These are phyloP conservation scores for Cercophora sp. DNA, from an alignment of 495 filamentous ascomycete genomes.

Conservation along the genomic window DNA sequence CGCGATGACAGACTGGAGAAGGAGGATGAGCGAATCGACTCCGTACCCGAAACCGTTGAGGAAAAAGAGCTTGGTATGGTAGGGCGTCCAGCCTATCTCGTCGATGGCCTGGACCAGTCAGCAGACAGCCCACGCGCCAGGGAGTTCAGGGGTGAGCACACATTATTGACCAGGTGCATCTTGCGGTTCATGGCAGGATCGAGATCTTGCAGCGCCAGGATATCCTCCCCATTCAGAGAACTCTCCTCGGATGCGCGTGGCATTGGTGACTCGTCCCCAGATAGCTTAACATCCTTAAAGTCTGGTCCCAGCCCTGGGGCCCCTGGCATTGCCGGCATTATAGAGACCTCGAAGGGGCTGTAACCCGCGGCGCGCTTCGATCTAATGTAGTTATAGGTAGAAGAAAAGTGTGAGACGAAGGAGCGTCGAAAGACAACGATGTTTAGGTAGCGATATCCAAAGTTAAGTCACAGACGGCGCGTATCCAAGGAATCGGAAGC, in stretches of 20 bases:
- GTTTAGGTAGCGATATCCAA: too few relatives aligned
- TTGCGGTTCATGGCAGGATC: slow-evolving; percentile 65
- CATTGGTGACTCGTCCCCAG: not conserved
- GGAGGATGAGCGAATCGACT: slow-evolving; percentile 64
- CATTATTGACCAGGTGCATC: slow-evolving; percentile 68
- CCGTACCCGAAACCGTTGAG: slow-evolving; percentile 63
- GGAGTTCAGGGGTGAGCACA: slow-evolving; percentile 27
- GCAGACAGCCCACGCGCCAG: not conserved
- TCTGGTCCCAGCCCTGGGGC: too few relatives aligned
- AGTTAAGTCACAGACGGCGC: too few relatives aligned
- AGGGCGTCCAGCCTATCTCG: slow-evolving; percentile 65
- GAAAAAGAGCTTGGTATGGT: slow-evolving; percentile 66
- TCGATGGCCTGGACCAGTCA: slow-evolving; percentile 55
- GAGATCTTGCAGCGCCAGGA: slow-evolving; percentile 47
- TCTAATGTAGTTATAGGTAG: too few relatives aligned
- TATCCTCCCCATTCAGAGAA: slow-evolving; percentile 34
- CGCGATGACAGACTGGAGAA: slow-evolving; percentile 64
- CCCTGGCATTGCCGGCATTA: too few relatives aligned
- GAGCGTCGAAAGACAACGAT: too few relatives aligned
- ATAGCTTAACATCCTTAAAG: not conserved
- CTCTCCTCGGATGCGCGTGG: not conserved
- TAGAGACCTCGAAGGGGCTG: too few relatives aligned
- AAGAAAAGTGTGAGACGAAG: too few relatives aligned
- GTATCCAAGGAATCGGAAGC: too few relatives aligned
- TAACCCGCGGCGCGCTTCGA: too few relatives aligned